Evolutionary conservation across 2,329 filamentous ascomycete genomes (phyloP), one percentile per base, ranked within the genome.

Genomic region (Phialophora chinensis): DNA sequence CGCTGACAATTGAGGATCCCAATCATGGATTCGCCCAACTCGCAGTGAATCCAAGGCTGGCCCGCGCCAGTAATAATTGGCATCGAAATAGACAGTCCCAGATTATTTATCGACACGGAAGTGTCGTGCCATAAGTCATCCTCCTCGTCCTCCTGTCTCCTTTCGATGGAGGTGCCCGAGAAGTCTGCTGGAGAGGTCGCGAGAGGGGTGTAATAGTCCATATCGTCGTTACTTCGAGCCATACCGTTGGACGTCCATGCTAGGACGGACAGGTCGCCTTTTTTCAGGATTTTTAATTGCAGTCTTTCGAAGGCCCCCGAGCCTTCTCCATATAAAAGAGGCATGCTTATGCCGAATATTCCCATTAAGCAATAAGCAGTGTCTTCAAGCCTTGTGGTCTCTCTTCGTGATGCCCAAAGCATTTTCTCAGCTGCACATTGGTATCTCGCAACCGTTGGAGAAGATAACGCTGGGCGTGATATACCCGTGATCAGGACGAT

Each of bases 261-360:
- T 44, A 44, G 38, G 17, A 44, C n/a, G 17, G 38, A 44, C 38
- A n/a, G 38, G 38, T 44, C 38, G 38, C 38, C 38, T 44, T 4
- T 53, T 42, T 65, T 60, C 12, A 71, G 63, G 33, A 72, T 71
- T 55, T 72, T 60, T 44, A 67, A 53, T 38, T 72, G 68, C 14
- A 72, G 60, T 29, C 71, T 60, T 10, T 60, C 23, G 44, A 72
- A 73, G n/a, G 71, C 71, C 55, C 67, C 63, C 5, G 64, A 61
- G 12, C 73, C 72, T 53, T 76, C 75, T 10, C 81, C 81, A 58
- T 83, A 83, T 0, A 82, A 56, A 4, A 82, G 69, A 0, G 80
- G 76, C 77, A 84, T 81, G 38, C 79, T 75, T n/a, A 83, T 74
- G 0, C 74, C 73, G 29, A 84, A 83, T 0, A 84, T 74, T 0